Evolutionary conservation across 1,284 basidiomycete species (phyloP), one percentile per base, ranked within the genome.

Genomic region (Rhodotorula sp.): DNA sequence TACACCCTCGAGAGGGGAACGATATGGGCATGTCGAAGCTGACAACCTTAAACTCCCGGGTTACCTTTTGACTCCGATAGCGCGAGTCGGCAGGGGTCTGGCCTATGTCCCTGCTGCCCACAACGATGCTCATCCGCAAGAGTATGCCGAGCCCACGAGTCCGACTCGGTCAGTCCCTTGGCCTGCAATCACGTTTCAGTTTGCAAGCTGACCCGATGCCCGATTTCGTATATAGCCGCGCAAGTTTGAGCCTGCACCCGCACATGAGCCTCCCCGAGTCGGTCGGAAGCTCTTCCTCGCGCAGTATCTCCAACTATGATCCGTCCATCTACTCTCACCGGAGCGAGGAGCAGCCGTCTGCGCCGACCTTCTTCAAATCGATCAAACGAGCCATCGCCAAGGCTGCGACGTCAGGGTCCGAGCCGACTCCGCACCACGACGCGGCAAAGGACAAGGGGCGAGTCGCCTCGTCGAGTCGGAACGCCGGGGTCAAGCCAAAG

Each of bases 401-500:
- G 29, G 69, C 69, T 2, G 66, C 69, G 10, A 60, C 59, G 17
- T 60, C 62, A 3, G 56, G 60, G 0, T 42, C 66, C 18, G 69
- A 71, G 26, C 69, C 69, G 33, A 67, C 69, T 42, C 65, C 18
- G 5, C 48, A 49, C 24, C 53, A 71, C 3, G 48, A 62, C 53
- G 42, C 57, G 15, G 60, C 26, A 12, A 26, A 62, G 26, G 49
- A 48, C 18, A 67, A 67, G 59, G 24, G 54, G 6, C 54, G 66
- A 46, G 58, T 70, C 26, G 69, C 62, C 22, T 53, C 66, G 15
- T 75, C 74, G 46, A 71, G 69, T 42, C 65, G 74, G 2, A 68
- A 67, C 17, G 74, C 74, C 3, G 74, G 74, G n/a, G 72, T 74
- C 42, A 57, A 45, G 44, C 67, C 67, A 7, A 72, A 69, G 48